Conservation (phyloP, 331 rosid species). For the Quercus phellos region DNA sequence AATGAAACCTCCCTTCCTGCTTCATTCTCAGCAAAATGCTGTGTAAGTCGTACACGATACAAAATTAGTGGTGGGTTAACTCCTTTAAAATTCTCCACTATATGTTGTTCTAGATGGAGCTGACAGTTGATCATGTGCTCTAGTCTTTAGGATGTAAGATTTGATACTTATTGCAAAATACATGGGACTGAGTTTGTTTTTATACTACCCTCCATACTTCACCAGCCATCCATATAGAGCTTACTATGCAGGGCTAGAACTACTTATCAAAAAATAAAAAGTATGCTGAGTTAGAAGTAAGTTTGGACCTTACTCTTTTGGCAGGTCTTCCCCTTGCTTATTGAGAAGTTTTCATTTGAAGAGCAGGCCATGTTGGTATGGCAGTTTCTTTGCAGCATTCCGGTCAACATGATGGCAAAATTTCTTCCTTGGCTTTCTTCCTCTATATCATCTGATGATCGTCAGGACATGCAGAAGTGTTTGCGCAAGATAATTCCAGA, state of each 20-base stretch:
- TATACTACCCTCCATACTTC: not conserved
- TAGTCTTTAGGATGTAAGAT: not conserved
- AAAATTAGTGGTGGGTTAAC: not conserved
- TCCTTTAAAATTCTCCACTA: not conserved
- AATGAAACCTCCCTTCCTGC: not conserved
- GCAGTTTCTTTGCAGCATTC: constrained; percentile 33
- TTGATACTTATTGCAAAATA: not conserved
- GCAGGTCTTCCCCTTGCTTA: constrained; percentile 35
- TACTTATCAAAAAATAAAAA: not conserved
- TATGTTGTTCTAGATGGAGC: not conserved
- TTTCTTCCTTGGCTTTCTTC: constrained; percentile 32
- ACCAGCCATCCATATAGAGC: not conserved
- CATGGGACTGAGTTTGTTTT: not conserved
- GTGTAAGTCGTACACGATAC: not conserved
- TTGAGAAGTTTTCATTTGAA: constrained; percentile 27
- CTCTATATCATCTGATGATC: constrained; percentile 21
- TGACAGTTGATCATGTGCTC: not conserved
- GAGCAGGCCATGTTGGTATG: constrained; percentile 33
- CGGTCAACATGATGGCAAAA: constrained; percentile 30
- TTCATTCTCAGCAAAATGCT: not conserved
- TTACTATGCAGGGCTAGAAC: not conserved
- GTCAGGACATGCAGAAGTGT: constrained; percentile 20
- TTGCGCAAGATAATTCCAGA: constrained; percentile 23
- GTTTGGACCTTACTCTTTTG: constrained; percentile 7
- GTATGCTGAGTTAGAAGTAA: not conserved